Percentiles rank a stretch among this genome's conserved stretches.
Evolutionary conservation across 148 eudicot species (phyloP).

Genomic region (Talinum fruticosum): DNA sequence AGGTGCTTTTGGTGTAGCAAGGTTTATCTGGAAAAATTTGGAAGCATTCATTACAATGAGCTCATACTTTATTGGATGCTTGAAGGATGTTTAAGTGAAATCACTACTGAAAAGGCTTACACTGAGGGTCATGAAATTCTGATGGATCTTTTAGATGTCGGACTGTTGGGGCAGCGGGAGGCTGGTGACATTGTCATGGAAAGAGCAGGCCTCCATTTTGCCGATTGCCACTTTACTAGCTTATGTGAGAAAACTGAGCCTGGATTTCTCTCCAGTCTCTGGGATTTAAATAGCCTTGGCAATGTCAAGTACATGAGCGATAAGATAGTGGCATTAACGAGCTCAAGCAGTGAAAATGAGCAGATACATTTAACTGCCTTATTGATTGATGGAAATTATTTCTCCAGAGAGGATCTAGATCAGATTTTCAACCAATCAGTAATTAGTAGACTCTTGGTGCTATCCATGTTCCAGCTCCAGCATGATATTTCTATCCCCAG

Average conservation of each 20-base stretch:
- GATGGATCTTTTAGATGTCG: conserved; percentile 6
- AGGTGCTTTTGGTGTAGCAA: conserved; percentile 6
- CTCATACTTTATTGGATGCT: conserved; percentile 6
- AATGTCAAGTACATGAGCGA: not conserved
- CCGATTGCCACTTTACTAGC: not conserved
- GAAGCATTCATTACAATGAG: not conserved
- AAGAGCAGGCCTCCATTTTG: not conserved
- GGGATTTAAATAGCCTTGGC: not conserved
- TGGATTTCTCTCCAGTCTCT: not conserved
- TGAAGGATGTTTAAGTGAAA: not conserved
- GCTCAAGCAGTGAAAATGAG: not conserved
- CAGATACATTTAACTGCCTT: not conserved
- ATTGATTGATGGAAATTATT: not conserved
- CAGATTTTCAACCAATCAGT: not conserved
- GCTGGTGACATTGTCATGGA: conserved; percentile 14
- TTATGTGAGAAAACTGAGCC: not conserved
- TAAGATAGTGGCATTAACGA: not conserved
- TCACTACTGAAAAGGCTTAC: not conserved
- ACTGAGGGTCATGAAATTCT: not conserved
- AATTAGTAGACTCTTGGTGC: not conserved
- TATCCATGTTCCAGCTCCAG: not conserved
- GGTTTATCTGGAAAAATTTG: not conserved
- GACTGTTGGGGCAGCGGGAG: conserved; percentile 4
- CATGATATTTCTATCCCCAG: not conserved
- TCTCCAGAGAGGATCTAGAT: not conserved